Conservation (phyloP, 2,329 filamentous ascomycete genomes). For the Penicillium sp. region DNA sequence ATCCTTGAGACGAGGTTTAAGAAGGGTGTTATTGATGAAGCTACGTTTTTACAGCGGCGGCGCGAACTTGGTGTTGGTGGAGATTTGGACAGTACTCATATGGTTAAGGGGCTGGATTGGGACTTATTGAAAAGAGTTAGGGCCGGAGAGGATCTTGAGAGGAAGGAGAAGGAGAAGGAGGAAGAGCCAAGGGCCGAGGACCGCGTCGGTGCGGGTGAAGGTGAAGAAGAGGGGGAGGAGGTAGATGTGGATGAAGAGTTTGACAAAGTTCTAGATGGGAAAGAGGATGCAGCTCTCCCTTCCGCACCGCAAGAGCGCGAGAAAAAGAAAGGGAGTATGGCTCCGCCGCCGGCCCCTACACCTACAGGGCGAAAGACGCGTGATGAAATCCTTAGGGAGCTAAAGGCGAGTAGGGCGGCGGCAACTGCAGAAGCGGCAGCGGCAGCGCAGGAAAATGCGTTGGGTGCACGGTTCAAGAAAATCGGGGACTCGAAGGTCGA, state of each 20-base stretch:
- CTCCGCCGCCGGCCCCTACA: conserved; percentile 40
- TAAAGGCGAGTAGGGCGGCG: conserved; percentile 58
- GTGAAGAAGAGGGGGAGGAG: conserved; percentile 29
- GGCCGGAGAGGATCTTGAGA: conserved; percentile 60
- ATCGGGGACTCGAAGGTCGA: conserved; percentile 53
- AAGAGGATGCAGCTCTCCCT: conserved; percentile 30
- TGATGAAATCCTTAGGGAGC: conserved; percentile 63
- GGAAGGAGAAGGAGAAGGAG: conserved; percentile 26
- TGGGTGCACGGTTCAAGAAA: conserved; percentile 62
- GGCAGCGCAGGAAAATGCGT: conserved; percentile 49
- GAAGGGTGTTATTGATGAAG: conserved; percentile 79
- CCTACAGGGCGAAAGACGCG: conserved; percentile 57
- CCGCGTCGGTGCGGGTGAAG: conserved; percentile 60
- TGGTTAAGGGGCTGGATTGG: conserved; percentile 91
- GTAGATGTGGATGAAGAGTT: conserved; percentile 67
- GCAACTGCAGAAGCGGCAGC: conserved; percentile 47
- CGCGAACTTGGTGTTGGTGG: conserved; percentile 79
- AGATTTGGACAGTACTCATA: conserved; percentile 77
- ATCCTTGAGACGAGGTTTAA: conserved; percentile 82
- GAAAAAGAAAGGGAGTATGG: conserved; percentile 57
- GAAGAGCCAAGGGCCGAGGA: conserved; percentile 38
- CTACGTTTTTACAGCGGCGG: conserved; percentile 75
- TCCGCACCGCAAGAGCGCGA: conserved; percentile 44
- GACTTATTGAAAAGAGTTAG: conserved; percentile 62
- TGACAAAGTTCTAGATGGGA: conserved; percentile 45